These are phyloP conservation scores for Pseudozyma pruni DNA, from an alignment of 1,284 basidiomycete genomes.

Conservation along the genomic window DNA sequence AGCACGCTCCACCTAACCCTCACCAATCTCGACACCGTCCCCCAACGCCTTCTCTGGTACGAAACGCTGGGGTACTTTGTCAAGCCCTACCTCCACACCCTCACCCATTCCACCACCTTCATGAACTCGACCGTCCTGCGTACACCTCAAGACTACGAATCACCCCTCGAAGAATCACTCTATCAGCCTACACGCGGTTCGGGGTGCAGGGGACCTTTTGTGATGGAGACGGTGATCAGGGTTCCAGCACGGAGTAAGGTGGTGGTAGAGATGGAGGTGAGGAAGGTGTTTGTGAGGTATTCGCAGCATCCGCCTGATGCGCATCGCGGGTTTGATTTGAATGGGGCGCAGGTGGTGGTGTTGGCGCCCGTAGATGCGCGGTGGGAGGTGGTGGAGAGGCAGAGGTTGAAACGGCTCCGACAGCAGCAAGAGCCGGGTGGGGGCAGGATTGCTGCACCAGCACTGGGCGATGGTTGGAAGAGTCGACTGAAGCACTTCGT, in stretches of 20 bases:
- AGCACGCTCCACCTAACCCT: conserved; percentile 79
- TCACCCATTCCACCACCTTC: conserved; percentile 70
- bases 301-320: conserved; percentile 96
- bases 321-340: conserved; percentile 91
- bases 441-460: not conserved
- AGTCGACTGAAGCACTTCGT: not conserved
- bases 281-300: conserved; percentile 88
- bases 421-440: too few relatives aligned
- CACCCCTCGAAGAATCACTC: conserved; percentile 36
- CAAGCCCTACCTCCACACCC: conserved; percentile 85
- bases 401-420: too few relatives aligned
- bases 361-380: conserved; percentile 17
- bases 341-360: conserved; percentile 72
- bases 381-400: not conserved
- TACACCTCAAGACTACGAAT: too few relatives aligned
- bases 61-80: conserved; percentile 95
- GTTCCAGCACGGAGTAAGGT: conserved; percentile 76
- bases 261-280: conserved; percentile 78
- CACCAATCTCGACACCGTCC: conserved; percentile 73
- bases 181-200: conserved; percentile 43
- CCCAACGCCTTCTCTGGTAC: conserved; percentile 77
- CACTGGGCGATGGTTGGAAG: too few relatives aligned
- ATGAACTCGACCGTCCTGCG: conserved; percentile 1
- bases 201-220: conserved; percentile 30
- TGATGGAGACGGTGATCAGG: conserved; percentile 74